phyloP scores from a whole-genome alignment of 2,329 filamentous ascomycete species.

The Colletotrichum chrysophilum region DNA sequence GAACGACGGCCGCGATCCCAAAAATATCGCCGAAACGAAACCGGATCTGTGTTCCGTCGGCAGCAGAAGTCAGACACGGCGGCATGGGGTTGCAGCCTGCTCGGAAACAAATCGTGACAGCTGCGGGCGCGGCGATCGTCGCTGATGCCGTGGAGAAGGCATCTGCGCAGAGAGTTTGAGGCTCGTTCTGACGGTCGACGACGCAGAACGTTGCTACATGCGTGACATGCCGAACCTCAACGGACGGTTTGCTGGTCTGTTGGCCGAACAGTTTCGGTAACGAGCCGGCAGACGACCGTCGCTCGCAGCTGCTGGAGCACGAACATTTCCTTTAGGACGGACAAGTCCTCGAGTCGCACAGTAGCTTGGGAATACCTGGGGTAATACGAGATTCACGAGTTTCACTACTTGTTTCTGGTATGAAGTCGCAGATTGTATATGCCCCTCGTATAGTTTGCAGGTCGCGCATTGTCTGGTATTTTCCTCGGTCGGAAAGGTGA shows the following conservation, averaged over 20 bases:
- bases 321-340: not conserved
- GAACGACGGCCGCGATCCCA: not conserved
- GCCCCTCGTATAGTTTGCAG: not conserved
- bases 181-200: not conserved
- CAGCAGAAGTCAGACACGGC: not conserved
- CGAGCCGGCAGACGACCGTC: not conserved
- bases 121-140: not conserved
- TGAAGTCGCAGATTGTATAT: not conserved
- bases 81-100: not conserved
- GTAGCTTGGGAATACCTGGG: not conserved
- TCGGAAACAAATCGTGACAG: not conserved
- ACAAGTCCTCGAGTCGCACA: not conserved
- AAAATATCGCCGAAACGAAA: not conserved
- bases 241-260: not conserved
- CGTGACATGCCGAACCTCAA: not conserved
- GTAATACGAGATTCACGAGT: not conserved
- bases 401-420: not conserved
- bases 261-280: rapidly evolving
- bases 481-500: rapidly evolving
- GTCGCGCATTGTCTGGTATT: rapidly evolving
- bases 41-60: not conserved
- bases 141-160: not conserved
- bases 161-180: not conserved
- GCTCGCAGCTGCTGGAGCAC: not conserved
- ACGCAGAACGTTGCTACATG: not conserved